Conservation (phyloP, 2,329 filamentous ascomycete species). For the Aspergillus pseudoterreus region DNA sequence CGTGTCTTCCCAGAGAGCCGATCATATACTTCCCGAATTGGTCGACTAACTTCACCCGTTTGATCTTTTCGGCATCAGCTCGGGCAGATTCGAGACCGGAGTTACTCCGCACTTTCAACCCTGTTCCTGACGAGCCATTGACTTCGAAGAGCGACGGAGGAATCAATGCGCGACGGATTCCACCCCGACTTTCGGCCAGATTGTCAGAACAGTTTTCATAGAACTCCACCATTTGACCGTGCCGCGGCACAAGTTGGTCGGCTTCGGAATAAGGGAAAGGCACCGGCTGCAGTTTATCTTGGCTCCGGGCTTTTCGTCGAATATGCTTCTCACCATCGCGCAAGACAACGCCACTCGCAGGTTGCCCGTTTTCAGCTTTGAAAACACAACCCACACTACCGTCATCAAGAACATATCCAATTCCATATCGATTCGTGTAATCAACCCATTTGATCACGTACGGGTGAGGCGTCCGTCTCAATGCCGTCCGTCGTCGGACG, state of each 20-base stretch:
- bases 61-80: conserved; percentile 46
- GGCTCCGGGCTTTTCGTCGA: conserved; percentile 41
- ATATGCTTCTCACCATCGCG: conserved; percentile 46
- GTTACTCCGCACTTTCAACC: conserved; percentile 32
- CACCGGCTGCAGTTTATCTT: conserved; percentile 26
- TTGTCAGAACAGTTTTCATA: conserved; percentile 43
- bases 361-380: conserved; percentile 43
- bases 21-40: conserved; percentile 53
- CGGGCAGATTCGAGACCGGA: conserved; percentile 30
- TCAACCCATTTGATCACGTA: conserved; percentile 53
- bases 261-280: conserved; percentile 35
- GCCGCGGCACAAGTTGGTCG: conserved; percentile 43
- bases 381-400: conserved; percentile 50
- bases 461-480: conserved; percentile 34
- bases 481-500: conserved; percentile 27
- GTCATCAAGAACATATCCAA: conserved; percentile 50
- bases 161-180: conserved; percentile 40
- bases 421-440: conserved; percentile 50
- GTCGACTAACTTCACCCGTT: conserved; percentile 46
- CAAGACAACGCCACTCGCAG: conserved; percentile 44
- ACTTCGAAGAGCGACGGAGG: conserved; percentile 39
- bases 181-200: conserved; percentile 27
- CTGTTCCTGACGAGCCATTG: conserved; percentile 21
- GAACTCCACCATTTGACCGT: conserved; percentile 44
- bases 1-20: conserved; percentile 42